Conservation (phyloP, 352 stramenopile genomes). For the Hyaloperonospora brassicae region DNA sequence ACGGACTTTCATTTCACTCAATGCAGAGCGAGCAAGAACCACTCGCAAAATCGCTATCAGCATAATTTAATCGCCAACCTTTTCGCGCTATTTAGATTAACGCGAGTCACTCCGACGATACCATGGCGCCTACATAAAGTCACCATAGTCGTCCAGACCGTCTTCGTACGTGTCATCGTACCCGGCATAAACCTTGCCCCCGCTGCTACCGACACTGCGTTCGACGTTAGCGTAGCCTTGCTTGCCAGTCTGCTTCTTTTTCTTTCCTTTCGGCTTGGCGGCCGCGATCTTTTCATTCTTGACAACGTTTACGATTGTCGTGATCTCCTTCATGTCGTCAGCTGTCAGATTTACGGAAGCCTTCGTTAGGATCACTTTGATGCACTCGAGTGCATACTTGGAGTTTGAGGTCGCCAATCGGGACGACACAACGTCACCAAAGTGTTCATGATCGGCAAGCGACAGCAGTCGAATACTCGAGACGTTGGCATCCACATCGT, state of each 20-base stretch:
- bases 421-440: slow-evolving; percentile 53
- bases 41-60: too few relatives aligned
- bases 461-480: slow-evolving; percentile 56
- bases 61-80: too few relatives aligned
- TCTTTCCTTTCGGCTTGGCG: slow-evolving; percentile 79
- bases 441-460: slow-evolving; percentile 64
- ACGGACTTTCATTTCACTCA: too few relatives aligned
- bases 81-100: too few relatives aligned
- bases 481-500: slow-evolving; percentile 43
- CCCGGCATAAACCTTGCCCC: slow-evolving; percentile 29
- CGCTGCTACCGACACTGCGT: slow-evolving; percentile 28
- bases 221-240: slow-evolving; percentile 80
- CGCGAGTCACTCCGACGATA: too few relatives aligned
- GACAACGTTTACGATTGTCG: slow-evolving; percentile 81
- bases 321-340: slow-evolving; percentile 84
- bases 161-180: slow-evolving; percentile 67
- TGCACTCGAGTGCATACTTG: slow-evolving; percentile 69
- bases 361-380: slow-evolving; percentile 78
- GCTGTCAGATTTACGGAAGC: slow-evolving; percentile 67
- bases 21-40: too few relatives aligned
- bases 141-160: slow-evolving; percentile 76
- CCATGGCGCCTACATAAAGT: slow-evolving; percentile 61
- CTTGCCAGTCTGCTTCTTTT: slow-evolving; percentile 76
- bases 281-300: slow-evolving; percentile 84
- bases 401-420: slow-evolving; percentile 56